Evolutionary conservation across 2,329 filamentous ascomycete genomes (phyloP), one percentile per base, ranked within the genome.

Genomic region (Calonectria pteridis): DNA sequence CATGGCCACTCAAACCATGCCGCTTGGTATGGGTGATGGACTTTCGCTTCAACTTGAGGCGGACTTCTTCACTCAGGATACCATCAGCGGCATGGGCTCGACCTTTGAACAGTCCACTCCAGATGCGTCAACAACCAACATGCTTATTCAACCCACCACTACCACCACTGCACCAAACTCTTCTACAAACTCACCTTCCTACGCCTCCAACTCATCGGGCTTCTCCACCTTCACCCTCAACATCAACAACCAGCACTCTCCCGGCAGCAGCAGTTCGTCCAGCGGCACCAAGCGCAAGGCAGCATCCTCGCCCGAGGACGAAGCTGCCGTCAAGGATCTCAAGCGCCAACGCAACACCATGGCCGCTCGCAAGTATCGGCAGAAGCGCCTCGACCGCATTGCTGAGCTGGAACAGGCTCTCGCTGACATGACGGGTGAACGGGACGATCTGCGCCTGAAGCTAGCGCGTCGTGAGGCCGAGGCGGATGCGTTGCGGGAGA

Each of bases 261-360:
- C 65, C 64, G 40, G 14, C 70, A 65, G 31, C 68, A 68, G 33
- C 64, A 67, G 37, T 53, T 50, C 46, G 29, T 50, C 29, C 46
- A 33, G 58, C 58, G 40, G 67, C 43, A 55, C 62, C 67, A 80
- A 80, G 72, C 78, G 78, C 64, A 80, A 80, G 51, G 50, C 71
- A 37, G 68, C 70, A n/a, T 71, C 73, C 3, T 76, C 81, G 2
- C 73, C 75, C 5, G 76, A 77, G 35, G 80, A 81, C 10, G 80
- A 82, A 16, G 71, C 77, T 20, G 75, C 75, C 4, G 74, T 76
- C 31, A 77, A 82, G 6, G 80, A 83, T 23, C 80, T 87, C 79
- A 94, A 94, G 83, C 91, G 93, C 33, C 89, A 91, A 74, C 89
- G 91, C 74, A 94, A 94, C 83, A 94, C 92, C 18, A 87, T 93